These are phyloP conservation scores for Ascocoryne sarcoides DNA, from an alignment of 2,329 filamentous ascomycete genomes.

Conservation along the genomic window DNA sequence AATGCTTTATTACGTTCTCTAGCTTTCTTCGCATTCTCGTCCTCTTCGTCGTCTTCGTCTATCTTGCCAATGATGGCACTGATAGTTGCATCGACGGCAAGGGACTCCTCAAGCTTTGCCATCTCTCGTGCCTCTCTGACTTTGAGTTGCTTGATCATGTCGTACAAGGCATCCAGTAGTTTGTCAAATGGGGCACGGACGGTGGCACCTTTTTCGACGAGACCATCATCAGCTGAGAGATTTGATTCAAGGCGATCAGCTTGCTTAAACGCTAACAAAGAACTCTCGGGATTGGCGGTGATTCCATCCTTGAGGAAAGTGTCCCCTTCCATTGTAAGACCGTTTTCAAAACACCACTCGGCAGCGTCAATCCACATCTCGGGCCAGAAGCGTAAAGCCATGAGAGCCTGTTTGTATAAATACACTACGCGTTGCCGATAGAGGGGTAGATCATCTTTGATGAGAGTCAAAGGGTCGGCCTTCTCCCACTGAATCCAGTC, in stretches of 20 bases:
- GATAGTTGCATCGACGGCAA: slow-evolving; percentile 26
- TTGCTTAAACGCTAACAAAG: slow-evolving; percentile 79
- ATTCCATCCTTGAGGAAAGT: slow-evolving; percentile 73
- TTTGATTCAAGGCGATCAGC: slow-evolving; percentile 80
- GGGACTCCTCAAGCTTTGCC: slow-evolving; percentile 45
- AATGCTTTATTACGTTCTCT: slow-evolving; percentile 45
- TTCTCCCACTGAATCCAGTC: slow-evolving; percentile 95
- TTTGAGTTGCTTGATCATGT: slow-evolving; percentile 66
- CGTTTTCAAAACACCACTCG: slow-evolving; percentile 82
- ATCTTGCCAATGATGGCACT: slow-evolving; percentile 36
- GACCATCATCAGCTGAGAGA: slow-evolving; percentile 61
- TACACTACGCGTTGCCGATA: slow-evolving; percentile 78
- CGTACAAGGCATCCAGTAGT: slow-evolving; percentile 81
- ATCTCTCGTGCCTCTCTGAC: slow-evolving; percentile 52
- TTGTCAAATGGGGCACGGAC: slow-evolving; percentile 75
- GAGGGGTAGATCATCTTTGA: slow-evolving; percentile 65
- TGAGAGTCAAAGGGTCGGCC: slow-evolving; percentile 79
- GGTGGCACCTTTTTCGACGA: slow-evolving; percentile 50
- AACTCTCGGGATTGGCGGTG: slow-evolving; percentile 86
- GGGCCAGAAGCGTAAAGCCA: slow-evolving; percentile 90
- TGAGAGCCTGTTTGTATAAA: slow-evolving; percentile 86
- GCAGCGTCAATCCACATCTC: slow-evolving; percentile 94
- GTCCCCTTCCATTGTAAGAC: slow-evolving; percentile 54
- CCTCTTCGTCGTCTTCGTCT: slow-evolving; percentile 41
- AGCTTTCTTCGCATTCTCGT: slow-evolving; percentile 27